Conservation (phyloP, 2,329 filamentous ascomycete genomes). For the Orbilia blumenaviensis region DNA sequence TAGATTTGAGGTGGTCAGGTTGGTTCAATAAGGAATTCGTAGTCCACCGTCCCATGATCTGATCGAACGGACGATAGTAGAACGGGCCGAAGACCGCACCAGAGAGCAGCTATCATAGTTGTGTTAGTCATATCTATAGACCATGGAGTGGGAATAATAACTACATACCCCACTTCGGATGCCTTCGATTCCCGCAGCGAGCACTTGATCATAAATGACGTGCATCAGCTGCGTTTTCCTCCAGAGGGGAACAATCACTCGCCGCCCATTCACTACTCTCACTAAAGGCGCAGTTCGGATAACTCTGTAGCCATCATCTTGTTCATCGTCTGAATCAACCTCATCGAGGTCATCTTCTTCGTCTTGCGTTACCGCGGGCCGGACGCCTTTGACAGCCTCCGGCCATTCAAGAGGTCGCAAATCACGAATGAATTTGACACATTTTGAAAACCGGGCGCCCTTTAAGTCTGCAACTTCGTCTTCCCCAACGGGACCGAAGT, state of each 20-base stretch:
- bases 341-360: constrained; percentile 33
- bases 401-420: constrained; percentile 40
- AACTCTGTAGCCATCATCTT: constrained; percentile 48
- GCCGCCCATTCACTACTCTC: constrained; percentile 18
- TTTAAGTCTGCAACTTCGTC: constrained; percentile 37
- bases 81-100: constrained; percentile 46
- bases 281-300: constrained; percentile 23
- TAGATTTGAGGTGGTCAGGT: constrained; percentile 43
- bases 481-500: constrained; percentile 48
- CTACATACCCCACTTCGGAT: constrained; percentile 45
- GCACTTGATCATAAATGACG: constrained; percentile 40
- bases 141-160: neutral
- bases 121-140: neutral
- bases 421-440: constrained; percentile 47
- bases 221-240: constrained; percentile 46
- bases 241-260: constrained; percentile 39
- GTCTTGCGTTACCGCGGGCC: constrained; percentile 11
- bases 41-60: constrained; percentile 52
- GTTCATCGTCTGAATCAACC: constrained; percentile 45
- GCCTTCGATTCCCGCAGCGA: constrained; percentile 38
- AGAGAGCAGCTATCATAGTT: constrained; percentile 19
- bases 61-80: constrained; percentile 50
- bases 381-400: constrained; percentile 40
- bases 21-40: constrained; percentile 49
- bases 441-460: constrained; percentile 35